Conservation (phyloP, 345 rosid species). For the Camelina sativa region DNA sequence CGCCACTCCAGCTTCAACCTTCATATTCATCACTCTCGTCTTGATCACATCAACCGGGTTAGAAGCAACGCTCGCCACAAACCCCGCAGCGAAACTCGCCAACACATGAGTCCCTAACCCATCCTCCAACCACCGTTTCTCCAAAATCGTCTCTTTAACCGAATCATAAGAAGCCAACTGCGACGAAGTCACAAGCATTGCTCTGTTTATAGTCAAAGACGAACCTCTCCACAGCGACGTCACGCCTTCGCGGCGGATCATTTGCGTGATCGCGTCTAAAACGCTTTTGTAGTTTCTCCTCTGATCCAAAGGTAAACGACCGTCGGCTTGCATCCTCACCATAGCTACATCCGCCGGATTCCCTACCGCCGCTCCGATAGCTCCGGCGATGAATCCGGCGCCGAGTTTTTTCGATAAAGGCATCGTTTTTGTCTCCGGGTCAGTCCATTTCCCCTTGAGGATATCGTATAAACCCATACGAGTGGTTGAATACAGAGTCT, state of each 20-base stretch:
- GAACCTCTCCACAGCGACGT: slow-evolving; percentile 86
- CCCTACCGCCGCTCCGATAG: slow-evolving; percentile 80
- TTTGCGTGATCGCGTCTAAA: slow-evolving; percentile 68
- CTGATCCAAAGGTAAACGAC: slow-evolving; percentile 63
- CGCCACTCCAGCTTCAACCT: slow-evolving; percentile 61
- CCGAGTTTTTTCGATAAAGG: slow-evolving; percentile 58
- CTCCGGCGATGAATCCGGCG: slow-evolving; percentile 81
- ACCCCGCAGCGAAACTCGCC: slow-evolving; percentile 86
- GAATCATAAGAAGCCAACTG: slow-evolving; percentile 86
- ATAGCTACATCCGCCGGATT: slow-evolving; percentile 93
- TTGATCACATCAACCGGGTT: slow-evolving; percentile 92
- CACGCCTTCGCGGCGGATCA: slow-evolving; percentile 75
- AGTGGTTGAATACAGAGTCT: slow-evolving; percentile 82
- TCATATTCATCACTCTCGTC: slow-evolving; percentile 91
- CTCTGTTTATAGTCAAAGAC: slow-evolving; percentile 79
- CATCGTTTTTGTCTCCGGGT: slow-evolving; percentile 59
- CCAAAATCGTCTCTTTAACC: slow-evolving; percentile 70
- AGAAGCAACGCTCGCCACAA: slow-evolving; percentile 77
- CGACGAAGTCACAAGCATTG: slow-evolving; percentile 86
- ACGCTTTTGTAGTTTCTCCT: slow-evolving; percentile 86
- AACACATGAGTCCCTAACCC: slow-evolving; percentile 77
- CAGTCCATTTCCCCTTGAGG: slow-evolving; percentile 72
- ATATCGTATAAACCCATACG: slow-evolving; percentile 88
- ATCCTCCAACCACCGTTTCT: slow-evolving; percentile 57
- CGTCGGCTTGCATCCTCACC: slow-evolving; percentile 97